Base-by-base conservation (phyloP, 192 early-diverging fungal genomes). In the Diversispora eburnea region DNA sequence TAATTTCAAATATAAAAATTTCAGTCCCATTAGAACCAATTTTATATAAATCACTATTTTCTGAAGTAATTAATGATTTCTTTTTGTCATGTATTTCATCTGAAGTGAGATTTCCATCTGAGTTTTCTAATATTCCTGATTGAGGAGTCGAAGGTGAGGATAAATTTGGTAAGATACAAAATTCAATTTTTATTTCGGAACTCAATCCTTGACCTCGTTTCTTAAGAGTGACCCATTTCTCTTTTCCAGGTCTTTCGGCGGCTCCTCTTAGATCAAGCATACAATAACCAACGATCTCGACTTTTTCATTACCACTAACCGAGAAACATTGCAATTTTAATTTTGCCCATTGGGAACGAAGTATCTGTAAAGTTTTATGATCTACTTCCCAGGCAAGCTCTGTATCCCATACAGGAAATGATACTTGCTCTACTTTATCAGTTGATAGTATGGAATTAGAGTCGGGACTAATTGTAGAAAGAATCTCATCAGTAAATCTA, bases 321-420 rank as follows among this genome's bases (percentile, higher is more conserved):
- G 81, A 73, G 65, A 82, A 79, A 68, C 81, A 79, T 61, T 79
- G 79, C 63, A 82, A 76, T 68, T 82, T 82, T 20, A 82, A 71
- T 15, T 78, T 76, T 2, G 81, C 81, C 60, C 55, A 77, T 73
- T 82, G 76, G 7, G 77, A 75, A 22, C 78, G 74, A 47, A 82
- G 75, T 19, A 77, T 76, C 42, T 78, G 76, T 25, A 82, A 70
- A 52, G 79, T 79, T 56, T 82, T 77, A 17, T 77, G 78, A 47
- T 82, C 81, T 12, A 82, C 76, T 46, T 82, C 81, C 81, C 81
- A 82, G 54, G 81, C 81, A 49, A 82, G 77, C 49, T 82, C 81
- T 0, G 81, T 82, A 62, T 82, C 77, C 81, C 81, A 82, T 73
- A 79, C 79, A 3, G 81, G 81, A 60, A 78, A 79, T 3, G 75